These are phyloP conservation scores for Trichosanthes cucumerina DNA, from an alignment of 306 rosid species.

Conservation along the genomic window DNA sequence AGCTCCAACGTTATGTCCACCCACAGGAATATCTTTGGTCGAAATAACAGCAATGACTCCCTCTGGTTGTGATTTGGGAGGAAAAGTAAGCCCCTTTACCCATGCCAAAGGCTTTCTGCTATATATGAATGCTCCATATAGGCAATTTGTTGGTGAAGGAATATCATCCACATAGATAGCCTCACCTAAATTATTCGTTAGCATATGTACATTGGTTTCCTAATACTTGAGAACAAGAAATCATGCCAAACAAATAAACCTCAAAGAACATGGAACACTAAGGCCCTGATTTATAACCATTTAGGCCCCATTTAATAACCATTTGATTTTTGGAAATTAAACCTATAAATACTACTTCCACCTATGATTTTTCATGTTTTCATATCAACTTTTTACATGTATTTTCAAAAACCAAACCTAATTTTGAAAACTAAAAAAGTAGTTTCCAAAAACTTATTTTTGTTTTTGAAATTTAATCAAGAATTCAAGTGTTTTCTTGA, in stretches of 20 bases:
- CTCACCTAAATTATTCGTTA: conserved; percentile 49
- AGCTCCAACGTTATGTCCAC: conserved; percentile 67
- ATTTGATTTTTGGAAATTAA: no score
- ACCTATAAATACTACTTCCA: no score
- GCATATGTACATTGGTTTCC: conserved; percentile 3
- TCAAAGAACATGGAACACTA: neutral
- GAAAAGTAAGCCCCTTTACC: conserved; percentile 44
- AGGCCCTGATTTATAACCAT: no score
- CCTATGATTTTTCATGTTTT: no score
- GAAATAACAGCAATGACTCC: conserved; percentile 52
- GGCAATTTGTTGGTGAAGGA: conserved; percentile 78
- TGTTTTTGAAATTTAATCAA: no score
- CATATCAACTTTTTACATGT: no score
- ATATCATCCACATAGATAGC: conserved; percentile 87
- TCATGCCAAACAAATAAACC: neutral
- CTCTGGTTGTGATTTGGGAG: conserved; percentile 29
- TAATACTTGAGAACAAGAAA: neutral
- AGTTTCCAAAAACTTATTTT: no score
- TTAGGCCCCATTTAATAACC: no score
- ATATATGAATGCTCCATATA: conserved; percentile 63
- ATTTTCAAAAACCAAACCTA: no score
- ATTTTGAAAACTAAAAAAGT: no score
- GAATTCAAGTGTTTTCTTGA: no score
- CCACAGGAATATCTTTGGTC: conserved; percentile 54
- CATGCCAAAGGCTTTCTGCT: conserved; percentile 69